phyloP scores from a whole-genome alignment of 495 filamentous ascomycete species.

The Choiromyces venosus region DNA sequence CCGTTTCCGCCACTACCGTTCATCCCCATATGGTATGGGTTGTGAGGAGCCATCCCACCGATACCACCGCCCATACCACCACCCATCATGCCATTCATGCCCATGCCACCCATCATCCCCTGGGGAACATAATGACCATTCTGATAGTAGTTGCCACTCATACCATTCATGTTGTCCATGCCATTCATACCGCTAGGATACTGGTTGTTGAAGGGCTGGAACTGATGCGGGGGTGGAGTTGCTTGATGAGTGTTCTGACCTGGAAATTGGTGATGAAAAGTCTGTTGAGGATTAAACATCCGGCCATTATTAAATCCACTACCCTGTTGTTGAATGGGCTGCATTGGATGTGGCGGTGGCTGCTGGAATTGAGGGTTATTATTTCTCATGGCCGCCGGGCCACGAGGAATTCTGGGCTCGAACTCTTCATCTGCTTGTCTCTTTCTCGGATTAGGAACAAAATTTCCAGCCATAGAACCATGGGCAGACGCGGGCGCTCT shows the following conservation, averaged over 20 bases:
- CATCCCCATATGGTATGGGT: constrained; percentile 36
- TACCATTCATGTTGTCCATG: constrained; percentile 45
- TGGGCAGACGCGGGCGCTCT: constrained; percentile 38
- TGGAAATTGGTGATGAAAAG: constrained; percentile 21
- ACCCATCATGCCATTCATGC: constrained; percentile 47
- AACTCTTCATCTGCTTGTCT: constrained; percentile 70
- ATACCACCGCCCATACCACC: constrained; percentile 45
- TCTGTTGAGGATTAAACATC: constrained; percentile 36
- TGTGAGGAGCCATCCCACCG: constrained; percentile 40
- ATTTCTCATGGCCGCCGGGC: constrained; percentile 47
- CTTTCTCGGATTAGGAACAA: constrained; percentile 55
- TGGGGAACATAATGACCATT: constrained; percentile 41
- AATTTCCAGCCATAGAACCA: constrained; percentile 39
- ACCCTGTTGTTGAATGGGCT: constrained; percentile 26
- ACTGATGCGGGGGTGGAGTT: constrained; percentile 21
- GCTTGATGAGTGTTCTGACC: constrained; percentile 16
- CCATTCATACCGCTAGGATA: constrained; percentile 43
- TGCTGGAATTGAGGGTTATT: constrained; percentile 39
- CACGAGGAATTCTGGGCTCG: constrained; percentile 40
- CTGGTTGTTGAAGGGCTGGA: constrained; percentile 22
- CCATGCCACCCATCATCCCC: constrained; percentile 45
- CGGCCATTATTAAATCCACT: constrained; percentile 31
- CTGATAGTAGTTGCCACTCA: constrained; percentile 46
- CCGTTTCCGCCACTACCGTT: constrained; percentile 33
- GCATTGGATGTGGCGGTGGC: constrained; percentile 40